Percentiles rank a stretch among this genome's conserved stretches.
These are phyloP conservation scores for Exophiala alcalophila DNA, from an alignment of 2,329 filamentous ascomycete species.

Conservation along the genomic window DNA sequence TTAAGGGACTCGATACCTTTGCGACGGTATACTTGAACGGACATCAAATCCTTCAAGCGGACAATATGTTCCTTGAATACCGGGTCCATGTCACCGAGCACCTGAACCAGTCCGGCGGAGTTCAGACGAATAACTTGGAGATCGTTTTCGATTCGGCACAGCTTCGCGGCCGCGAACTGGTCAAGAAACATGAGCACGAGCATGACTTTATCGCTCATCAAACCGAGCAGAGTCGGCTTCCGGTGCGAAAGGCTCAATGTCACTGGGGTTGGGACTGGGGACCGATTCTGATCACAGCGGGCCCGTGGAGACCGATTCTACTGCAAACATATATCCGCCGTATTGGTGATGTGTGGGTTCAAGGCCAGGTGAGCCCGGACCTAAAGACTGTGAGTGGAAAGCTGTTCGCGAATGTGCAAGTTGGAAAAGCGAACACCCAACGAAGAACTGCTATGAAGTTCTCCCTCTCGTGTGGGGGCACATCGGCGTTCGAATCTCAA, in stretches of 20 bases:
- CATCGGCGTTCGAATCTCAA: conserved; percentile 41
- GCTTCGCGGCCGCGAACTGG: conserved; percentile 39
- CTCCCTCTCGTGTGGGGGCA: conserved; percentile 37
- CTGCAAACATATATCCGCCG: conserved; percentile 61
- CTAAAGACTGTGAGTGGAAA: conserved; percentile 39
- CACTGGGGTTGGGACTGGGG: conserved; percentile 73
- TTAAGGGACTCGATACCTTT: conserved; percentile 77
- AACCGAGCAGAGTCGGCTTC: conserved; percentile 43
- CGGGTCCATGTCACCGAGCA: conserved; percentile 62
- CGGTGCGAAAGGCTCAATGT: conserved; percentile 48
- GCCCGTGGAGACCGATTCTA: conserved; percentile 64
- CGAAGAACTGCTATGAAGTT: conserved; percentile 16
- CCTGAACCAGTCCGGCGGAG: conserved; percentile 38
- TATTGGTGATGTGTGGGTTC: conserved; percentile 58
- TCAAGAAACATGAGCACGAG: conserved; percentile 40
- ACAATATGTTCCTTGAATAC: conserved; percentile 77
- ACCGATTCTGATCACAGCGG: conserved; percentile 59
- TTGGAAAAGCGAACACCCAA: conserved; percentile 20
- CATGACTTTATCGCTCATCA: conserved; percentile 48
- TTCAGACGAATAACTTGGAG: conserved; percentile 40
- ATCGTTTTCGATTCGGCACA: conserved; percentile 49
- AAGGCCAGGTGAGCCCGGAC: conserved; percentile 39
- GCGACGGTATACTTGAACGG: conserved; percentile 70
- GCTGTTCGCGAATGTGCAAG: conserved; percentile 39
- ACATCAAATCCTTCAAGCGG: conserved; percentile 61